Percentiles rank a stretch among this genome's conserved stretches.
Evolutionary conservation across 176 grass and related monocot species (phyloP).

Genomic region (Rhipidocladum racemiflorum): DNA sequence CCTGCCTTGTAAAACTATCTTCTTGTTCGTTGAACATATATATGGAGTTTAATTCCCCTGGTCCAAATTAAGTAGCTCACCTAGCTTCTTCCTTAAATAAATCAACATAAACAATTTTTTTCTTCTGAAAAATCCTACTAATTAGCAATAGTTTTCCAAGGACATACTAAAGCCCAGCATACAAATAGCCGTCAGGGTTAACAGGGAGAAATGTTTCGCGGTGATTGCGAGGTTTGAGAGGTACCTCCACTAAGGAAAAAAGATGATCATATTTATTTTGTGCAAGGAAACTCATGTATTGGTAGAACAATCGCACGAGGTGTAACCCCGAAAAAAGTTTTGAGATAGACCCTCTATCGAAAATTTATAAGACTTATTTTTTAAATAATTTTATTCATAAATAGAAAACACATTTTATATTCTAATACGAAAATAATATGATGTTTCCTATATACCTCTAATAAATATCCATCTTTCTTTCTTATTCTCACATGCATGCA

Average conservation of each 20-base stretch:
- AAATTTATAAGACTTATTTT: too few species aligned
- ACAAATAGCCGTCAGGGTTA: not conserved
- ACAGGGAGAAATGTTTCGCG: not conserved
- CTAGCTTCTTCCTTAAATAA: not conserved
- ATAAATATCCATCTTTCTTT: too few species aligned
- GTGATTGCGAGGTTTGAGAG: not conserved
- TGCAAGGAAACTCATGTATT: not conserved
- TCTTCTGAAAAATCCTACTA: not conserved
- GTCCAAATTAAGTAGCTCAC: not conserved
- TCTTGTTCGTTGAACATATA: not conserved
- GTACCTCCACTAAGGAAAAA: not conserved
- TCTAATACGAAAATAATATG: too few species aligned
- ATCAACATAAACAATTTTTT: too few species aligned
- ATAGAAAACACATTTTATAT: too few species aligned
- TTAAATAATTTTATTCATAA: too few species aligned
- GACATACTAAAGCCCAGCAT: not conserved
- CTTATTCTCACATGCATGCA: too few species aligned
- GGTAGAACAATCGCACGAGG: not conserved
- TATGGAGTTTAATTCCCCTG: too few species aligned
- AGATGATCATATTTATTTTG: too few species aligned
- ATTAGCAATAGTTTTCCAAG: not conserved
- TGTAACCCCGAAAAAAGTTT: not conserved
- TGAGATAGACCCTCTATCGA: too few species aligned
- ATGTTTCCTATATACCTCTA: too few species aligned
- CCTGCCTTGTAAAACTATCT: not conserved